Percentiles rank a stretch among this genome's conserved stretches.
phyloP scores from a whole-genome alignment of 2,329 filamentous ascomycete genomes.

The Phialophora macrospora region DNA sequence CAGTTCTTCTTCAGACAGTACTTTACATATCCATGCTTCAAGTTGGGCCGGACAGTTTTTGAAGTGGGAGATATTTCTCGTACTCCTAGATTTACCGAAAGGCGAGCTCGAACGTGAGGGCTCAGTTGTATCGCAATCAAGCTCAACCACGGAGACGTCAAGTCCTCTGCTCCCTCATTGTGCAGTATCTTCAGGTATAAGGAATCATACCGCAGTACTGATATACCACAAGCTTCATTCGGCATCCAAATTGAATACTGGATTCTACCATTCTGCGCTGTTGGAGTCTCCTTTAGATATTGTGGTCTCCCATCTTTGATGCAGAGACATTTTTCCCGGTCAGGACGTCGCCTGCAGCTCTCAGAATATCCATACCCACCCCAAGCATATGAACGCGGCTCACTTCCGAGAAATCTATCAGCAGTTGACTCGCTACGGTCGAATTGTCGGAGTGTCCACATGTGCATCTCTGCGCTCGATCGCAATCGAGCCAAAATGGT shows the following conservation, averaged over 20 bases:
- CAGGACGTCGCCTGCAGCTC: neutral
- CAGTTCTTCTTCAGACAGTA: neutral
- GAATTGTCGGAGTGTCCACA: conserved; percentile 7
- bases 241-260: neutral
- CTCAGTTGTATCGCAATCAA: neutral
- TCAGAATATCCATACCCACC: neutral
- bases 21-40: no score
- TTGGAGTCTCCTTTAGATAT: no score
- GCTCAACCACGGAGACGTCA: neutral
- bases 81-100: neutral
- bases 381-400: no score
- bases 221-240: neutral
- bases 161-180: neutral
- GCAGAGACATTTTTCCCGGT: neutral
- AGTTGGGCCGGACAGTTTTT: no score
- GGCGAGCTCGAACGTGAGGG: neutral
- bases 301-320: neutral
- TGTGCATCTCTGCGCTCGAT: conserved; percentile 15
- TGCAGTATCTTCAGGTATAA: neutral
- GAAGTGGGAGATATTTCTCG: neutral
- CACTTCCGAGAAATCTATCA: neutral
- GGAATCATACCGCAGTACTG: neutral
- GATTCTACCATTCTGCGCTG: no score
- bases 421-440: conserved; percentile 2
- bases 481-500: conserved; percentile 13